Evolutionary conservation across 1,139 yeast species (phyloP), one percentile per base, ranked within the genome.

Genomic region (Petasospora rhodanensis): DNA sequence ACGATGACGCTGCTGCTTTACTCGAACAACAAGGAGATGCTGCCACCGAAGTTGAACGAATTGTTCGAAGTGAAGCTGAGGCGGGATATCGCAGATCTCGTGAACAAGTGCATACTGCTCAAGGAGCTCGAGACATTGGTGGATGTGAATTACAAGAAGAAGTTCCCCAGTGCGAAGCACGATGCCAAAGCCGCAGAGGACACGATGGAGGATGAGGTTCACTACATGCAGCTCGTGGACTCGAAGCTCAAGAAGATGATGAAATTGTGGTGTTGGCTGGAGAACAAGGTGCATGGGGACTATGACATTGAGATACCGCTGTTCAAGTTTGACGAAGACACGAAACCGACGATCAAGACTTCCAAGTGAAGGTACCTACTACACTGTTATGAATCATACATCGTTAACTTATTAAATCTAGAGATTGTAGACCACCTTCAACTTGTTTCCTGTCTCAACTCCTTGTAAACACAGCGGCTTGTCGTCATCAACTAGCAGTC

Each of bases 371-470:
- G 23, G 11, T 9, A 21, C 12, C 23, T 9, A 21, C 7, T 21
- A 21, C 23, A 21, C 13, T 21, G 19, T 7, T 18, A 9, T 18
- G 19, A 18, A 7, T 7, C 9, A 18, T 18, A 18, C 9, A 9
- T 18, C 19, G 9, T 9, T 18, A 7, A 7, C 7, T 9, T 18
- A 9, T 18, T 7, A 18, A 18, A 18, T 7, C 19, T 15, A 23
- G 16, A 32, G 11, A 14, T 13, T 20, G 21, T 32, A 34, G 8
- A 26, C 14, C 9, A 54, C 81, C 68, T 43, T 66, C 69, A 31
- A 76, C 63, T 62, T 67, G 48, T 76, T 70, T 5, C 91, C 89
- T 1, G 91, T 82, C 50, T 77, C 83, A 27, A 82, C 74, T 34
- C 69, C 68, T 37, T 76, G 60, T 43, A 77, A 66, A 49, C 83